phyloP scores from a whole-genome alignment of 2,329 filamentous ascomycete genomes.

The Fusarium pseudograminearum region DNA sequence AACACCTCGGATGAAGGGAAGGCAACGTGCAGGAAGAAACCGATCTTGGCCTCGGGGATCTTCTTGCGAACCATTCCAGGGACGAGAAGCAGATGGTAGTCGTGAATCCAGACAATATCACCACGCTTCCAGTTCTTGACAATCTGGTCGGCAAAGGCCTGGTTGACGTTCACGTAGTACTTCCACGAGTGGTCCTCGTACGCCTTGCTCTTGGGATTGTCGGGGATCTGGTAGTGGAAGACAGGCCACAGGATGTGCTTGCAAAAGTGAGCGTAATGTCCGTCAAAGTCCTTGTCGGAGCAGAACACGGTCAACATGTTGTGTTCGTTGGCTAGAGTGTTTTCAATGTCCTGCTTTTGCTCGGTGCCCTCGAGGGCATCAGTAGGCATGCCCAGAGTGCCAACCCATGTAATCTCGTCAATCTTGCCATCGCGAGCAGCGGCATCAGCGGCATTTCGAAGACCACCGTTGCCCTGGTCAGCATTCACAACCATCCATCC shows the following conservation, averaged over 20 bases:
- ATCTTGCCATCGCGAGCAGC: conserved; percentile 76
- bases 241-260: conserved; percentile 98
- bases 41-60: conserved; percentile 92
- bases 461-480: conserved; percentile 91
- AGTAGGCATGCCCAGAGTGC: conserved; percentile 93
- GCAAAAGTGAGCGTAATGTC: conserved; percentile 95
- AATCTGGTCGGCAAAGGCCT: conserved; percentile 91
- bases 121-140: conserved; percentile 92
- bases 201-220: conserved; percentile 97
- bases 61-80: conserved; percentile 91
- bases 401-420: conserved; percentile 87
- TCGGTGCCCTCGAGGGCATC: conserved; percentile 81
- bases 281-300: conserved; percentile 91
- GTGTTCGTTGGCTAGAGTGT: conserved; percentile 82
- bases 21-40: conserved; percentile 94
- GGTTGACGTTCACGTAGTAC: conserved; percentile 92
- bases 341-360: conserved; percentile 85
- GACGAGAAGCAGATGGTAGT: conserved; percentile 92
- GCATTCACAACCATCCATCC: conserved; percentile 87
- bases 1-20: conserved; percentile 98
- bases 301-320: conserved; percentile 87
- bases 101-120: conserved; percentile 94
- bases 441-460: conserved; percentile 88
- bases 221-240: conserved; percentile 97
- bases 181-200: conserved; percentile 98